Evolutionary conservation across 768 basidiomycete species (phyloP), one percentile per base, ranked within the genome.

Genomic region (Xanthoconium purpureum): DNA sequence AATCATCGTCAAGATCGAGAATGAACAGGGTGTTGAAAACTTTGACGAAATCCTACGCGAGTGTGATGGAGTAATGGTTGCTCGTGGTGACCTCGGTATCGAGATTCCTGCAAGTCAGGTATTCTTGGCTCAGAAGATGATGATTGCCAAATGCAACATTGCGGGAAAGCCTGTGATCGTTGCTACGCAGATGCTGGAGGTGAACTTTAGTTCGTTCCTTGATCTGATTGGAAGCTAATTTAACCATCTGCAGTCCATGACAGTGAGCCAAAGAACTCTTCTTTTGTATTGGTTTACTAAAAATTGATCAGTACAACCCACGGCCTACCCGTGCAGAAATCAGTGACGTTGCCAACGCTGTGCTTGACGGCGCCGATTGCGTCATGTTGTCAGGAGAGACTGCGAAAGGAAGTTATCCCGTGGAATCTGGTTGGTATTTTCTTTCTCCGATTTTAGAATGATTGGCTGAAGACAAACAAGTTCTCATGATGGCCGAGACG

Each of bases 301-400:
- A n/a, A 56, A n/a, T 51, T 24, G 54, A 61, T 32, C 52, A 93
- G 91, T 95, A 94, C 79, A 99, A 99, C 81, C 97, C 97, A 50
- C 81, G 97, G 56, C 97, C 97, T 44, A 99, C 97, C 66, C 94
- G 97, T 72, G 97, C 97, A 40, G 97, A 99, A 78, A 84, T 99
- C 58, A 98, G 95, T 71, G 97, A 99, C 71, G 97, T 98, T 54
- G 97, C 97, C 66, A 99, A 99, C 75, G 97, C 97, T 62, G 95
- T 99, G 55, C 87, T 99, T 47, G 97, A 99, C 71, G 97, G 97
- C 56, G 86, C 97, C 42, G 97, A 99, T 78, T 98, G 97, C 74
- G 97, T 99, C 73, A 99, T 99, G 97, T 78, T 99, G 73, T 98
- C 96, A 20, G 97, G 97, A 57, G 97, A 99, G 78, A 99, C 97